Evolutionary conservation across 148 eudicot species (phyloP).

Genomic region (Chenopodium suecicum): DNA sequence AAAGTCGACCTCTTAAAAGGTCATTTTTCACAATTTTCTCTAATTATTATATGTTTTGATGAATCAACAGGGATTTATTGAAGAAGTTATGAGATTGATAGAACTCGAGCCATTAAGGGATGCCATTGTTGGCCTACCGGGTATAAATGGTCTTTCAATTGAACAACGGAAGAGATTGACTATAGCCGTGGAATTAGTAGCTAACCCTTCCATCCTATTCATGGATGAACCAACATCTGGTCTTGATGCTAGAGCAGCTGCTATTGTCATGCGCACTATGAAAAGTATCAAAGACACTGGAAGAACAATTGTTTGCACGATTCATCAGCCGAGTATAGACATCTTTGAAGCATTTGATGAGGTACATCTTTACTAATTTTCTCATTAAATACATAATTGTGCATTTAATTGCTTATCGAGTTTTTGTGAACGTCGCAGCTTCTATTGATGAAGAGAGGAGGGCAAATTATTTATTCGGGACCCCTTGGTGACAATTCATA

Average conservation of each 20-base stretch:
- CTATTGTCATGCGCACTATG: slow-evolving; percentile 78
- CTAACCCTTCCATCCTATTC: slow-evolving; percentile 79
- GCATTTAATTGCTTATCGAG: no score
- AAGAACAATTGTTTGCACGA: slow-evolving; percentile 78
- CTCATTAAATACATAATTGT: no score
- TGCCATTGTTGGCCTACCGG: slow-evolving; percentile 66
- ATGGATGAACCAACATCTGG: slow-evolving; percentile 94
- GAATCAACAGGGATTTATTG: slow-evolving; percentile 45
- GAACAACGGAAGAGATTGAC: slow-evolving; percentile 73
- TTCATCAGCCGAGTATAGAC: slow-evolving; percentile 82
- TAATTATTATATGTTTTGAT: no score
- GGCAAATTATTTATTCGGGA: slow-evolving; percentile 22
- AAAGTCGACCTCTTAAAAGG: no score
- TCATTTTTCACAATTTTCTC: no score
- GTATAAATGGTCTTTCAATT: slow-evolving; percentile 63
- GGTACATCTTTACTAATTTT: slow-evolving; percentile 25
- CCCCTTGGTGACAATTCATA: slow-evolving; percentile 21
- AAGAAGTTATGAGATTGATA: slow-evolving; percentile 59
- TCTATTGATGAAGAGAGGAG: slow-evolving; percentile 28
- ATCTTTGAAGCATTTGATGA: slow-evolving; percentile 88
- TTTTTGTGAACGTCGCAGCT: slow-evolving; percentile 2
- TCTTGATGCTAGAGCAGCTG: slow-evolving; percentile 89
- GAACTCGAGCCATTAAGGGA: slow-evolving; percentile 58
- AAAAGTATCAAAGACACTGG: slow-evolving; percentile 72
- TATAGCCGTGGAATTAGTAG: slow-evolving; percentile 66